Base-by-base conservation (phyloP, 2,329 filamentous ascomycete species). In the Cladobotryum protrusum region DNA sequence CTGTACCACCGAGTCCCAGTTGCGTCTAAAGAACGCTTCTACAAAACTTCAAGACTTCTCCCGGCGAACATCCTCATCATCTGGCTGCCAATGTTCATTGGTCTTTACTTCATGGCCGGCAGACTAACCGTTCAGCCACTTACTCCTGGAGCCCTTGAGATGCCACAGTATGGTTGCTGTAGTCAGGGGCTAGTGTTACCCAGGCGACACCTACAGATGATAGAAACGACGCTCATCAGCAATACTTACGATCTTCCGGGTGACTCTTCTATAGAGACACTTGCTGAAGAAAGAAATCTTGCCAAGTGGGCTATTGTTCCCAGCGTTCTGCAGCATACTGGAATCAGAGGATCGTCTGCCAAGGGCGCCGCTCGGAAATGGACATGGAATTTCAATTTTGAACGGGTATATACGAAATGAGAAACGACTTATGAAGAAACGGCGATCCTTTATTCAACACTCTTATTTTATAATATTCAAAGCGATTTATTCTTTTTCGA, bases 161-260 rank as follows among this genome's bases (percentile, higher is more conserved):
- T 68, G 65, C 57, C 63, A 1, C 56, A 53, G 9, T 67, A 67
- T 34, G 66, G 66, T 7, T 68, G 66, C 35, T 68, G 66, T 40
- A 62, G 65, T 5, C 66, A 68, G 47, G 65, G 65, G 0, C 54
- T 68, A 3, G 58, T 65, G 2, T 66, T 67, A 35, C 60, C 66
- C 4, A 50, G 52, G 3, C 57, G 56, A 14, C 56, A 66, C 13
- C 48, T 67, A 2, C 43, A 46, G 12, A 43, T 37, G 4, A 36
- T 67, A 12, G 55, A 57, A 37, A 20, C 37, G 1, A 45, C 40
- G 11, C 36, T 66, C 1, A 35, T 53, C 12, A 39, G 54, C 24
- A 53, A 59, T 0, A 55, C 62, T 0, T 57, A 56, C 18, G 45
- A 53, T 3, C 44, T 63, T 6, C 54, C 63, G 0, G 65, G 62